These are phyloP conservation scores for Juglanconis oblonga DNA, from an alignment of 2,329 filamentous ascomycete genomes.

Conservation along the genomic window DNA sequence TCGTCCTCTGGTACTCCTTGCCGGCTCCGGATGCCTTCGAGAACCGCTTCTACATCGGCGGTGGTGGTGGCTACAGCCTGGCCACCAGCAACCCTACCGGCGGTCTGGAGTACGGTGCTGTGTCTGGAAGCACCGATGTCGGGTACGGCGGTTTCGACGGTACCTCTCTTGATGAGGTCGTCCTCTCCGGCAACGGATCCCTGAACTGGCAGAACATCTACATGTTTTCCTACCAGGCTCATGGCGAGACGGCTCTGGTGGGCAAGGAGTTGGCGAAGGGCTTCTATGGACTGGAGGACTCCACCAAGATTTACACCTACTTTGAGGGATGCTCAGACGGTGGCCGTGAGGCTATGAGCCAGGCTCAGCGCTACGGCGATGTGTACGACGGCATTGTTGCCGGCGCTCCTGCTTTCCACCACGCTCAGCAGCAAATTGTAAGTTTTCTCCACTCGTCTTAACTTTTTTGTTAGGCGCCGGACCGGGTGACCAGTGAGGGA, in stretches of 20 bases:
- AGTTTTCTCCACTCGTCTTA: background rate
- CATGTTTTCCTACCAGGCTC: conserved; percentile 49
- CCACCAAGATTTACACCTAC: conserved; percentile 44
- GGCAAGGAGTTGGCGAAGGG: conserved; percentile 41
- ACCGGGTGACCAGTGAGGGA: background rate
- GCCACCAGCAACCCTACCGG: conserved; percentile 30
- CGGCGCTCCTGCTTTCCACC: conserved; percentile 45
- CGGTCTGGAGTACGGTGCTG: conserved; percentile 40
- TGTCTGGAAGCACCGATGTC: conserved; percentile 37
- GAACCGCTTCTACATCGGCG: conserved; percentile 43
- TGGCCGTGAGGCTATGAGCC: conserved; percentile 47
- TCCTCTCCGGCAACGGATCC: conserved; percentile 45
- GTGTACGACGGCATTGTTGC: conserved; percentile 43
- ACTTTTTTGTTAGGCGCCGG: background rate
- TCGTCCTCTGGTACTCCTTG: conserved; percentile 33
- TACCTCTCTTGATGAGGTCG: conserved; percentile 34
- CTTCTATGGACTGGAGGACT: conserved; percentile 32
- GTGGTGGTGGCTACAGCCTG: conserved; percentile 42
- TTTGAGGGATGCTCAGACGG: conserved; percentile 48
- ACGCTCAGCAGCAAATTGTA: conserved; percentile 33
- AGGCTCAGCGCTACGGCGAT: conserved; percentile 36
- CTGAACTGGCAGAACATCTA: conserved; percentile 48
- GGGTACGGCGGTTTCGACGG: conserved; percentile 41
- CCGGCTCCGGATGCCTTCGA: conserved; percentile 35
- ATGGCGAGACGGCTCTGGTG: conserved; percentile 48